Conservation (phyloP, 345 rosid genomes). For the Rhodamnia argentea region DNA sequence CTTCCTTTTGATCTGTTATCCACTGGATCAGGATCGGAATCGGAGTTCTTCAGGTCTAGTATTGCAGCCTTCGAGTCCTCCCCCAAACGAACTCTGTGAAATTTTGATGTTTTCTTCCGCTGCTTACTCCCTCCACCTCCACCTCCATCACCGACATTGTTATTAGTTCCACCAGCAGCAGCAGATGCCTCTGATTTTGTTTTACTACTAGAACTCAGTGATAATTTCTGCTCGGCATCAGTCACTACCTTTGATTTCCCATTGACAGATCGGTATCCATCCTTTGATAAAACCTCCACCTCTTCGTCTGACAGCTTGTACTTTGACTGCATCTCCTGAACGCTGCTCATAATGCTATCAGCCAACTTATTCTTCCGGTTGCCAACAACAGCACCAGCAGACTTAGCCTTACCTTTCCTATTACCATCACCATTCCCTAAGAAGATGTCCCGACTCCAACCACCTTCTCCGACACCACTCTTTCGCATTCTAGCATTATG, state of each 20-base stretch:
- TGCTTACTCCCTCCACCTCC: constrained; percentile 30
- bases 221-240: constrained; percentile 16
- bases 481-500: constrained; percentile 36
- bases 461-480: constrained; percentile 19
- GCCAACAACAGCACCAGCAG: constrained; percentile 19
- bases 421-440: constrained; percentile 12
- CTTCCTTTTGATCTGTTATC: constrained; percentile 13
- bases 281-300: constrained; percentile 41
- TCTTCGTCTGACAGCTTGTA: constrained; percentile 37
- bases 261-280: constrained; percentile 44
- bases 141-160: constrained; percentile 13
- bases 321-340: constrained; percentile 44
- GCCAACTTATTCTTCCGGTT: constrained; percentile 40
- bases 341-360: constrained; percentile 44
- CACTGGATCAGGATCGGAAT: constrained; percentile 20
- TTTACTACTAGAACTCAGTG: constrained; percentile 1
- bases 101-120: constrained; percentile 71
- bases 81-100: constrained; percentile 61
- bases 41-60: constrained; percentile 31
- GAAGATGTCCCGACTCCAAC: constrained; percentile 5
- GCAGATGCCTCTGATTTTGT: constrained; percentile 7
- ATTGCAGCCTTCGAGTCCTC: constrained; percentile 70
- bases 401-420: constrained; percentile 42
- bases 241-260: constrained; percentile 33
- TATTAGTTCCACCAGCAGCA: constrained; percentile 16